phyloP scores from a whole-genome alignment of 2,329 filamentous ascomycete genomes.

The Colletotrichum sp. region DNA sequence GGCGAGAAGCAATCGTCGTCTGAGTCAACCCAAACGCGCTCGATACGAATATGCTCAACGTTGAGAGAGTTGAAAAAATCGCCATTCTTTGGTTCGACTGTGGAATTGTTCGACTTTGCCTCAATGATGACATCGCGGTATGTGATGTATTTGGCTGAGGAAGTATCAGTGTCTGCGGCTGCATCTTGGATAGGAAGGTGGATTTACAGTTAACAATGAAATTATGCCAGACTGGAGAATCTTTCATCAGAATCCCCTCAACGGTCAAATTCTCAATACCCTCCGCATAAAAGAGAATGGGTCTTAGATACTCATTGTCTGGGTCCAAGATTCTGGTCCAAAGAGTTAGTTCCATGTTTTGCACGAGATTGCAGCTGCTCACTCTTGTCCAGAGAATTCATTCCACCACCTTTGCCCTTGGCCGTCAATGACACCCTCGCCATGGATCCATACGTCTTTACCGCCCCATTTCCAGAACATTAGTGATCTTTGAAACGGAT shows the following conservation, averaged over 20 bases:
- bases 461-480: constrained; percentile 71
- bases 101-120: constrained; percentile 51
- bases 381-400: constrained; percentile 42
- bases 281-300: constrained; percentile 65
- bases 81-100: constrained; percentile 59
- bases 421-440: constrained; percentile 60
- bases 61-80: constrained; percentile 68
- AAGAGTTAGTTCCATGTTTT: background rate
- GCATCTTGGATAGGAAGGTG: background rate
- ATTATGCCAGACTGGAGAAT: constrained; percentile 69
- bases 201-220: constrained; percentile 59
- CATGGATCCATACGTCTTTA: constrained; percentile 64
- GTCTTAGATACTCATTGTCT: constrained; percentile 60
- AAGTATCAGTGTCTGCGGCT: background rate
- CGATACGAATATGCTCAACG: constrained; percentile 56
- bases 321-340: constrained; percentile 47
- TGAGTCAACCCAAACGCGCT: constrained; percentile 54
- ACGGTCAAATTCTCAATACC: constrained; percentile 64
- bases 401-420: constrained; percentile 55
- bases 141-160: constrained; percentile 50
- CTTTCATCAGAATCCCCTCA: constrained; percentile 62
- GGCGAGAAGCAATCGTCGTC: constrained; percentile 66
- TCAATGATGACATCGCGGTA: constrained; percentile 60
- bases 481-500: constrained; percentile 55
- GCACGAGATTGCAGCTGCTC: background rate